Conservation (phyloP, 208 protist species). For the Crithidia mellificae region DNA sequence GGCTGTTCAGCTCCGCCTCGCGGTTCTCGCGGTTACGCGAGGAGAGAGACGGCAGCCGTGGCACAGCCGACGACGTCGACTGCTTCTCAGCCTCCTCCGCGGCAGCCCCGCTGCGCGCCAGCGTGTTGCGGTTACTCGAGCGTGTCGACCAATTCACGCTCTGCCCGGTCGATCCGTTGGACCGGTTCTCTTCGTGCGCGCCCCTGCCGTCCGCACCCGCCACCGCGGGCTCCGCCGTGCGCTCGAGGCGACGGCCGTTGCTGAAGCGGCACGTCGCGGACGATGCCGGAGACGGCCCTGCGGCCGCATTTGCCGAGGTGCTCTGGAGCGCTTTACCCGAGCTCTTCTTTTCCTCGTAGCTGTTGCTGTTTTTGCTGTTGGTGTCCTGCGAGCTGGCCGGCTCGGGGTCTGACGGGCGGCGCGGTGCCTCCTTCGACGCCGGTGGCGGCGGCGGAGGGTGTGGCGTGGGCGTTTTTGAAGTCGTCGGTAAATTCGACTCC, state of each 20-base stretch:
- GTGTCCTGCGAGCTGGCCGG: no score
- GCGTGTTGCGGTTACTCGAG: not conserved
- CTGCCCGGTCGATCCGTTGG: not conserved
- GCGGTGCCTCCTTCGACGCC: not conserved
- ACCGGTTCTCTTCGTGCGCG: not conserved
- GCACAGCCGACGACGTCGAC: not conserved
- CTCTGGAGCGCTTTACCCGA: not conserved
- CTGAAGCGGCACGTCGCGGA: not conserved
- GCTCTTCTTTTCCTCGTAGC: not conserved
- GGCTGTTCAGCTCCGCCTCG: not conserved
- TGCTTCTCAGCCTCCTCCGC: not conserved
- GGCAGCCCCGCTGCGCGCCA: not conserved
- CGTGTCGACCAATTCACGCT: not conserved
- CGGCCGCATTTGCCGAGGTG: not conserved
- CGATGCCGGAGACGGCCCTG: no score
- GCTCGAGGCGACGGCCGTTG: slow-evolving; percentile 7
- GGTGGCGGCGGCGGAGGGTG: not conserved
- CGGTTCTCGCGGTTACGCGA: not conserved
- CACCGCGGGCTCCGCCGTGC: not conserved
- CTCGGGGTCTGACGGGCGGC: not conserved
- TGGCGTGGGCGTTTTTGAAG: not conserved
- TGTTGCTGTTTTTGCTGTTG: no score
- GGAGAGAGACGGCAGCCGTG: slow-evolving; percentile 1
- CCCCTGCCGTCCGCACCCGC: not conserved
- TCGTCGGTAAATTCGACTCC: not conserved